Conservation (phyloP, 352 stramenopile genomes). For the Phytophthora multivora region DNA sequence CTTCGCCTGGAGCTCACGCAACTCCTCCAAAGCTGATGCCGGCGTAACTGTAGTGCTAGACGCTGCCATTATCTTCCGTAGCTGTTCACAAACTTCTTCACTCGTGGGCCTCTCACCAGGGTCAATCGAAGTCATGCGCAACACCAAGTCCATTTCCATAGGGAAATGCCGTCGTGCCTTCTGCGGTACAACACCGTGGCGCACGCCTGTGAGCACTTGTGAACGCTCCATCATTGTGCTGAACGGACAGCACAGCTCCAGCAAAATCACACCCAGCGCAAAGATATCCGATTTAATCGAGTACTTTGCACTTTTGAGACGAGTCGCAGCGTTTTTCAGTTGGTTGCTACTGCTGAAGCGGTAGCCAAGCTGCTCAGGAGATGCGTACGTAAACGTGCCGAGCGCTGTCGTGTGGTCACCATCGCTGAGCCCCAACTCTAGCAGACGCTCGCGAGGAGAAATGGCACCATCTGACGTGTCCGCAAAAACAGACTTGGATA, state of each 20-base stretch:
- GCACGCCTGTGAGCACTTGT: conserved; percentile 78
- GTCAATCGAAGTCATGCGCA: conserved; percentile 80
- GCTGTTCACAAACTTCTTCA: conserved; percentile 64
- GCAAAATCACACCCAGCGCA: conserved; percentile 78
- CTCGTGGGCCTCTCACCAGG: conserved; percentile 63
- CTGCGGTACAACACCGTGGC: conserved; percentile 80
- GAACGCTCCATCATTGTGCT: conserved; percentile 88
- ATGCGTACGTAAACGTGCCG: conserved; percentile 85
- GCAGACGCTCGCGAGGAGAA: conserved; percentile 25
- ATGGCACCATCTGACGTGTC: conserved; percentile 26
- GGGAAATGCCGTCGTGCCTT: conserved; percentile 64
- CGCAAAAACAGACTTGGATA: conserved; percentile 63
- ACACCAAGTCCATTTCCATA: conserved; percentile 72
- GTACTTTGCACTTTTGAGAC: conserved; percentile 78
- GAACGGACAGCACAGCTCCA: conserved; percentile 86
- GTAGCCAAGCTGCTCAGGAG: conserved; percentile 83
- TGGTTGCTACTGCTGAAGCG: conserved; percentile 49
- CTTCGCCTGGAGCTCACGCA: conserved; percentile 65
- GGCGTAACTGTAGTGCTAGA: conserved; percentile 37
- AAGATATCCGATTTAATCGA: conserved; percentile 89
- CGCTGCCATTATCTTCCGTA: conserved; percentile 50
- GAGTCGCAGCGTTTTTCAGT: conserved; percentile 44
- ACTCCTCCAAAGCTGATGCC: conserved; percentile 61
- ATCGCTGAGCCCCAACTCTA: conserved; percentile 31
- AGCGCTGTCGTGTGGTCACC: conserved; percentile 80